Conservation (phyloP, 768 basidiomycete genomes). For the Collybiopsis luxurians region DNA sequence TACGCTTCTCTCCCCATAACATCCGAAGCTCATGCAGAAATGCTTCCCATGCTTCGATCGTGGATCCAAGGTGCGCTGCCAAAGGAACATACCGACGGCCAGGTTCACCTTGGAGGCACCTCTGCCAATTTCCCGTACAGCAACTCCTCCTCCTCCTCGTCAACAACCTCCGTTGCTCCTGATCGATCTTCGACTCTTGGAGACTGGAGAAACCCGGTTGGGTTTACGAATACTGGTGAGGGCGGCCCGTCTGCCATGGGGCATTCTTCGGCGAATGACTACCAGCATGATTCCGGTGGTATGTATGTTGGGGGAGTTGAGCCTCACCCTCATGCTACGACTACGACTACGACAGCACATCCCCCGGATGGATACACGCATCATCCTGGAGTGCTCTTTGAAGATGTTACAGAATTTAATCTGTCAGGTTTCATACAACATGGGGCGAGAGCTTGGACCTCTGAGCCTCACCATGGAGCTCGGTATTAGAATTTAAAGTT, state of each 20-base stretch:
- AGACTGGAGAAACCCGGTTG: too few relatives aligned
- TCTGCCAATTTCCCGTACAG: too few relatives aligned
- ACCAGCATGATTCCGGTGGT: too few relatives aligned
- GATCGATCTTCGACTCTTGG: too few relatives aligned
- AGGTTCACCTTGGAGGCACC: not conserved
- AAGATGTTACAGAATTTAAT: slow-evolving; percentile 2
- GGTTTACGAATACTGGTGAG: too few relatives aligned
- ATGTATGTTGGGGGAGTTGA: not conserved
- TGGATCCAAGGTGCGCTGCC: not conserved
- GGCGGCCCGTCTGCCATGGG: too few relatives aligned
- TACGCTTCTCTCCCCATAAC: not conserved
- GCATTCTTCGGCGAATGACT: too few relatives aligned
- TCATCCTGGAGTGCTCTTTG: not conserved
- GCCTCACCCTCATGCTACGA: not conserved
- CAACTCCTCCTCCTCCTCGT: too few relatives aligned
- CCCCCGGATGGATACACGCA: not conserved
- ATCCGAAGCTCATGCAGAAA: not conserved
- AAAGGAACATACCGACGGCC: not conserved
- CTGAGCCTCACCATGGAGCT: too few relatives aligned
- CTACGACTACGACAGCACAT: not conserved
- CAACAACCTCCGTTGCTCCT: too few relatives aligned
- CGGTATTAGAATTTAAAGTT: too few relatives aligned
- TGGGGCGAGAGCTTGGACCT: slow-evolving; percentile 7
- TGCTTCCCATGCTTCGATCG: not conserved
- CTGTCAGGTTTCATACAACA: slow-evolving; percentile 4